Base-by-base conservation (phyloP, 1,139 yeast genomes). In the Spencermartinsiella ligniputridi region DNA sequence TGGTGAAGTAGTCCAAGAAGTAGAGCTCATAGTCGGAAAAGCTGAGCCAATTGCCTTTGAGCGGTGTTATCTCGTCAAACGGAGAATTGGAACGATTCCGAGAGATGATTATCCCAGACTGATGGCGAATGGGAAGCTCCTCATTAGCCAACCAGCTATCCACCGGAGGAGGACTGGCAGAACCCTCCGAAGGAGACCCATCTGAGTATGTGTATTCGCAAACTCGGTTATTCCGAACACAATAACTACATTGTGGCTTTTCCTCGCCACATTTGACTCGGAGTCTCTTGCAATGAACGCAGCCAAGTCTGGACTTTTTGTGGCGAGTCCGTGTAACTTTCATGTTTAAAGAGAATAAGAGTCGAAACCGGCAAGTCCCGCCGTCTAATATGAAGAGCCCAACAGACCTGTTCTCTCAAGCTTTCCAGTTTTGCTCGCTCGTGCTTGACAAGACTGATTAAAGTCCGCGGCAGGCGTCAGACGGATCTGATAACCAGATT, bases 181-280 rank as follows among this genome's bases (percentile, higher is more conserved):
- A 22, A 22, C 11, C 25, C 25, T 27, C 15, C 32, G 8, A n/a
- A n/a, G 32, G n/a, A 27, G 6, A 15, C 32, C 32, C 32, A 27
- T n/a, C 32, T n/a, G 32, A 9, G 32, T 11, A 9, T 27, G 24
- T 18, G 18, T 37, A 37, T 18, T 25, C 33, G 27, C 40, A 37
- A 9, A 25, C 21, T 6, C 40, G 16, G 8, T 25, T 21, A 12
- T 25, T 37, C 17, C 19, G 17, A 12, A 27, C 19, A 16, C 40
- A 37, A 16, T 37, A 37, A 12, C 18, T 27, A 15, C 40, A 37
- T 12, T 13, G 25, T 4, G 40, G 40, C 33, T 37, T 37, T 6
- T 32, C 32, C 16, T 37, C 40, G 27, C 25, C 40, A 27, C 40
- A 37, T 27, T 37, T 25, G 11, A 37, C 19, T 27, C 40, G 40